These are phyloP conservation scores for Tremellales sp. DNA, from an alignment of 1,284 basidiomycete genomes.

Conservation along the genomic window DNA sequence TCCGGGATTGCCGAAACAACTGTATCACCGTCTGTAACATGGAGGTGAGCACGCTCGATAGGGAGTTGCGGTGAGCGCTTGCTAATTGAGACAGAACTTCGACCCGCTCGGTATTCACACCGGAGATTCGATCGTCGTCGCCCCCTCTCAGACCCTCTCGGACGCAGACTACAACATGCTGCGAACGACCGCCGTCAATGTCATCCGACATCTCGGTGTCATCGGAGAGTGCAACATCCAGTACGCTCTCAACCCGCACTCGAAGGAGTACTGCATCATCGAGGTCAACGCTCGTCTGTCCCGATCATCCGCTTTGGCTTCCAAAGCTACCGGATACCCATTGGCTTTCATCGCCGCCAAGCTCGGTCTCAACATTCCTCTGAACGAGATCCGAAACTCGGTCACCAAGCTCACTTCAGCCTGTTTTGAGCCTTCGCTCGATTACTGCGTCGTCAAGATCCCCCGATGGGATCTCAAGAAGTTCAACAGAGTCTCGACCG, in stretches of 20 bases:
- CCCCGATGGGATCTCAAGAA: constrained; percentile 99
- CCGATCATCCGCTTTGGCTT: constrained; percentile 93
- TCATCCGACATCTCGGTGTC: constrained; percentile 94
- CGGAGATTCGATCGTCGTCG: constrained; percentile 98
- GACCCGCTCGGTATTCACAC: constrained; percentile 98
- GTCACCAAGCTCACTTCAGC: constrained; percentile 95
- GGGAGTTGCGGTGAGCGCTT: background rate
- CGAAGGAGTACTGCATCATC: constrained; percentile 97
- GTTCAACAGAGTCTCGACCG: constrained; percentile 83
- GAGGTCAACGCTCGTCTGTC: constrained; percentile 99
- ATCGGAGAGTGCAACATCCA: constrained; percentile 98
- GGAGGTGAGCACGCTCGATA: constrained; percentile 64
- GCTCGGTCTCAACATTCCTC: constrained; percentile 90
- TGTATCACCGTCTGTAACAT: constrained; percentile 99
- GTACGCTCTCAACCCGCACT: constrained; percentile 92
- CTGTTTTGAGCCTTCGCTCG: constrained; percentile 96
- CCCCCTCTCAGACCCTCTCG: constrained; percentile 96
- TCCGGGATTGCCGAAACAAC: constrained; percentile 87
- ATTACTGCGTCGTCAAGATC: constrained; percentile 97
- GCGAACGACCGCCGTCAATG: constrained; percentile 94
- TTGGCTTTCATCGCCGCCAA: constrained; percentile 98
- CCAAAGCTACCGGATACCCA: constrained; percentile 97
- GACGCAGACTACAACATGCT: constrained; percentile 99
- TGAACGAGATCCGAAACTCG: constrained; percentile 96
- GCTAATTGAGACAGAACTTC: constrained; percentile 67